Evolutionary conservation across 495 filamentous ascomycete genomes (phyloP).

Genomic region (Recurvomyces mirabilis): DNA sequence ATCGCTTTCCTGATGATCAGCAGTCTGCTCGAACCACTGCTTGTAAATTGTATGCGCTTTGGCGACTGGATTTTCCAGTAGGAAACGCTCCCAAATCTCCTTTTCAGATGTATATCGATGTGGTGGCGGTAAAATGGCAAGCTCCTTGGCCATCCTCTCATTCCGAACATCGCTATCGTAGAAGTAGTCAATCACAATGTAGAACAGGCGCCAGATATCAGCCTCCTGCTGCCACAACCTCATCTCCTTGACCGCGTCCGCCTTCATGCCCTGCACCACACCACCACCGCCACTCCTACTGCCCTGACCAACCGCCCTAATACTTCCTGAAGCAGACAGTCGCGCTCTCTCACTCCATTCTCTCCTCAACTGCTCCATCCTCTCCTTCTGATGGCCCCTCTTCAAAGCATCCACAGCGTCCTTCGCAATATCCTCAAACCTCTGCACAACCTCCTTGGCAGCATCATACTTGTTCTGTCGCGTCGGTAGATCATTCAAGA

Average conservation of each 20-base stretch:
- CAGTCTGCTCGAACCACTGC: slow-evolving; percentile 73
- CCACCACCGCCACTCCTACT: neutral
- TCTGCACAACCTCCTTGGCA: slow-evolving; percentile 9
- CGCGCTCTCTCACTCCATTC: slow-evolving; percentile 13
- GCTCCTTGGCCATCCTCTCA: slow-evolving; percentile 33
- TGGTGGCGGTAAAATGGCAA: slow-evolving; percentile 36
- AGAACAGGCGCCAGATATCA: slow-evolving; percentile 81
- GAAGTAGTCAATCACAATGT: slow-evolving; percentile 46
- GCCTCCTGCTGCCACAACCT: slow-evolving; percentile 57
- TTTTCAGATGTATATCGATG: slow-evolving; percentile 51
- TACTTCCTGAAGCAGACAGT: neutral
- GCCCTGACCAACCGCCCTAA: neutral
- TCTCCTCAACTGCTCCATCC: slow-evolving; percentile 24
- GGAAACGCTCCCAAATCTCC: slow-evolving; percentile 53
- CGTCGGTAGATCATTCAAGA: slow-evolving; percentile 5
- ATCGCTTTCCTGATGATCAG: slow-evolving; percentile 49
- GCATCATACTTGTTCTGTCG: slow-evolving; percentile 4
- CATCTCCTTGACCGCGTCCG: slow-evolving; percentile 39
- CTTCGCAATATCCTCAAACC: slow-evolving; percentile 22
- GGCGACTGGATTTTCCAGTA: slow-evolving; percentile 56
- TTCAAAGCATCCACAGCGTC: slow-evolving; percentile 28
- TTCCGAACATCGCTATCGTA: slow-evolving; percentile 29
- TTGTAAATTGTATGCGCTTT: slow-evolving; percentile 63
- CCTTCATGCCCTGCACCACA: slow-evolving; percentile 7
- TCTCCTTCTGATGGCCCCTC: slow-evolving; percentile 26